Evolutionary conservation across 257 asterid species (phyloP).

Genomic region (Solanum habrochaites): DNA sequence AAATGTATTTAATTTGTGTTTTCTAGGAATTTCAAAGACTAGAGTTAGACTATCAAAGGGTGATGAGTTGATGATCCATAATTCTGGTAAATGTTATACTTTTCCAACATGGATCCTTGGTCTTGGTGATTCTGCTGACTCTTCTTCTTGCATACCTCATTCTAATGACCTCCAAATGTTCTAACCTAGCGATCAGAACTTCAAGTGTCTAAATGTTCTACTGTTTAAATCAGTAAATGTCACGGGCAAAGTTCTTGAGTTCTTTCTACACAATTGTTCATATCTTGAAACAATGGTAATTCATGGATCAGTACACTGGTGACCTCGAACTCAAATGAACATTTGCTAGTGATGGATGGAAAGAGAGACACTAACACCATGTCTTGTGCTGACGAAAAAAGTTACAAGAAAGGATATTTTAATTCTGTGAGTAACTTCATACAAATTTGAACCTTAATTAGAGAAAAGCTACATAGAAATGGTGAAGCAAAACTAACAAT

Average conservation of each 20-base stretch:
- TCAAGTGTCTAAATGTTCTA: constrained; percentile 22
- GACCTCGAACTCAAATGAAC: neutral
- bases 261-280: no score
- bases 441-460: no score
- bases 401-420: no score
- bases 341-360: constrained; percentile 26
- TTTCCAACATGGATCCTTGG: neutral
- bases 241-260: neutral
- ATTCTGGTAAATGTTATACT: neutral
- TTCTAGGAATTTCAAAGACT: neutral
- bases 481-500: no score
- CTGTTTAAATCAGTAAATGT: constrained; percentile 29
- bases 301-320: no score
- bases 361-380: no score
- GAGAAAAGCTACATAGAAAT: no score
- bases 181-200: neutral
- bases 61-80: neutral
- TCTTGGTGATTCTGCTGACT: neutral
- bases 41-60: neutral
- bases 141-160: neutral
- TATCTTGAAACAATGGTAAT: no score
- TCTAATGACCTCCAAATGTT: neutral
- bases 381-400: no score
- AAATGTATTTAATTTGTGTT: neutral
- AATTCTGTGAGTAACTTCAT: no score